phyloP scores from a whole-genome alignment of 768 basidiomycete species.

The Punctularia strigosozonata region DNA sequence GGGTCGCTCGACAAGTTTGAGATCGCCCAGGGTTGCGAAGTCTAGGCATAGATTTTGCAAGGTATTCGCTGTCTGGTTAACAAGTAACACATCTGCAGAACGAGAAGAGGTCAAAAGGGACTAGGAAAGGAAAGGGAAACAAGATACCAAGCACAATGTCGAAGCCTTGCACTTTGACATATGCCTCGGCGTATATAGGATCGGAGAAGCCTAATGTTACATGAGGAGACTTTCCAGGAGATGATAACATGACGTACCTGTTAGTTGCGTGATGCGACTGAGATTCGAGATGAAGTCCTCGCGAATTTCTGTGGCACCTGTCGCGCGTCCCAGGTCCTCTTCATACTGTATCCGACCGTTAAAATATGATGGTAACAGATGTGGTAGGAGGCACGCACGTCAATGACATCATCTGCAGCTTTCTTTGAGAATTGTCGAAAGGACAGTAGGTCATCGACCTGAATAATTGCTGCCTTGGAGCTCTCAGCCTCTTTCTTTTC shows the following conservation, averaged over 20 bases:
- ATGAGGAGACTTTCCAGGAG: not conserved
- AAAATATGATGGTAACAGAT: not conserved
- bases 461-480: conserved; percentile 55
- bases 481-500: conserved; percentile 85
- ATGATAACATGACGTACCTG: conserved; percentile 37
- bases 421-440: conserved; percentile 98
- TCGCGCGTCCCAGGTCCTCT: conserved; percentile 80
- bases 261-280: conserved; percentile 86
- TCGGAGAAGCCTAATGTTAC: conserved; percentile 75
- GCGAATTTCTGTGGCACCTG: conserved; percentile 68
- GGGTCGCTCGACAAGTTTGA: conserved; percentile 96
- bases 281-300: conserved; percentile 95
- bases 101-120: not conserved
- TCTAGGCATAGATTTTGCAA: conserved; percentile 95
- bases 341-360: conserved; percentile 48
- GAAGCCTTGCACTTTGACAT: conserved; percentile 95
- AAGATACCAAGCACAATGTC: conserved; percentile 80
- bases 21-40: conserved; percentile 93
- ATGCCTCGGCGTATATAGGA: conserved; percentile 95
- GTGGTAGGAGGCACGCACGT: conserved; percentile 29
- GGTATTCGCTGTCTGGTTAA: conserved; percentile 91
- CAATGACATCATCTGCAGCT: conserved; percentile 64
- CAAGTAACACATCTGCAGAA: conserved; percentile 75
- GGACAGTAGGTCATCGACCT: conserved; percentile 84
- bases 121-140: not conserved